Conservation (phyloP, 2,329 filamentous ascomycete genomes). For the Neurospora crassa region DNA sequence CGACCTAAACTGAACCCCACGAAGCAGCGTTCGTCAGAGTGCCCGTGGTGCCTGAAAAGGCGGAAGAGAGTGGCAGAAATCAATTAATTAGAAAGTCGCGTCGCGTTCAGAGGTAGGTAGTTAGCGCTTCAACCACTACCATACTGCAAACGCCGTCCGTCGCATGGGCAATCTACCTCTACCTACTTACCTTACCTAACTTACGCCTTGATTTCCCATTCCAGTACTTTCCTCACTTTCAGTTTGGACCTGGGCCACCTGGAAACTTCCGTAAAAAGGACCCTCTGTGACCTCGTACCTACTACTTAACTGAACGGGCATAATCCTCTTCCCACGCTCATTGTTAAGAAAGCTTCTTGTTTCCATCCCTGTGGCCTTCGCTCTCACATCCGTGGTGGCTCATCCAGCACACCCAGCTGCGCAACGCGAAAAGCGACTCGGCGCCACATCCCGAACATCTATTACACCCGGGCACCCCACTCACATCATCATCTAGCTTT, state of each 20-base stretch:
- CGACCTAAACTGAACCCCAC: neutral
- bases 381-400: neutral
- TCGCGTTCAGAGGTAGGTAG: slow-evolving; percentile 1
- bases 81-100: slow-evolving; percentile 5
- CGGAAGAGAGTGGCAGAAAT: neutral
- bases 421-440: neutral
- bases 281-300: neutral
- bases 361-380: neutral
- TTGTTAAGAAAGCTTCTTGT: neutral
- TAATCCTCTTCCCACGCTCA: neutral
- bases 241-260: neutral
- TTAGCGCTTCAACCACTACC: neutral
- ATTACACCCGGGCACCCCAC: neutral
- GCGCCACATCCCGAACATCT: neutral
- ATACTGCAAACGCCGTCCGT: neutral
- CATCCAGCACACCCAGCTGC: neutral
- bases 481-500: neutral
- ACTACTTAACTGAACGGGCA: neutral
- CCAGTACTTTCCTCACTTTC: neutral
- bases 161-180: neutral
- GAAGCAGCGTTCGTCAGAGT: neutral
- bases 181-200: neutral
- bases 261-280: neutral
- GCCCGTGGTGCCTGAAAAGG: neutral
- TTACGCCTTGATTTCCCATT: neutral